Base-by-base conservation (phyloP, 495 filamentous ascomycete genomes). In the Amniculicola lignicola region DNA sequence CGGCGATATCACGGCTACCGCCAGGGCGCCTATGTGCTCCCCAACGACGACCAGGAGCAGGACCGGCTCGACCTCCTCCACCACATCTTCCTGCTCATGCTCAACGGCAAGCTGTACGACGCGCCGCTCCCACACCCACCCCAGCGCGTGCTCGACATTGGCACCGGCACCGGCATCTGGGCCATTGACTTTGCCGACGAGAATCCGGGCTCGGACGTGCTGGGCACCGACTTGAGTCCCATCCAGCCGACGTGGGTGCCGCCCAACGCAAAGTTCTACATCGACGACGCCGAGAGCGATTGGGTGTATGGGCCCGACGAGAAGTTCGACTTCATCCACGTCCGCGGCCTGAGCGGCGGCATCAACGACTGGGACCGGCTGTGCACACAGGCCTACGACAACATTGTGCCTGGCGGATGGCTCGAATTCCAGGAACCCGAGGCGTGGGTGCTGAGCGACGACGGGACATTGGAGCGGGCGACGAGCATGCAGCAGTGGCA, bases 271-370 rank as follows among this genome's bases (percentile, higher is more conserved):
- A 46, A 50, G 14, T 71, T 71, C 61, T 46, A 66, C 35, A 55
- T 71, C 58, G 62, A 66, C 38, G 67, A 71, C 41, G 54, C 52
- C 19, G 59, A 64, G 35, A 42, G 35, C 43, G 61, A 61, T 4
- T 70, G 63, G 65, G 52, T 62, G 28, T 68, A 65, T 25, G 24
- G 29, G 14, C 49, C 43, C 6, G 41, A 44, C 49, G 48, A 52
- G 35, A 25, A 52, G 18, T 69, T 70, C 52, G 68, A 70, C 44
- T 54, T 69, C 46, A 59, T 70, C 39, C 66, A 70, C 40, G 40
- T 59, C 24, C 61, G 68, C 24, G 53, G 48, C 9, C 18, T 57
- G 31, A 38, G 25, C 12, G 49, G 51, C 40, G 56, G 43, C 21
- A 60, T 68, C 42, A 46, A 52, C 21, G 54, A 64, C 44, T 70